Evolutionary conservation across 2,329 filamentous ascomycete genomes (phyloP).

Genomic region (Colletotrichum coccodes): DNA sequence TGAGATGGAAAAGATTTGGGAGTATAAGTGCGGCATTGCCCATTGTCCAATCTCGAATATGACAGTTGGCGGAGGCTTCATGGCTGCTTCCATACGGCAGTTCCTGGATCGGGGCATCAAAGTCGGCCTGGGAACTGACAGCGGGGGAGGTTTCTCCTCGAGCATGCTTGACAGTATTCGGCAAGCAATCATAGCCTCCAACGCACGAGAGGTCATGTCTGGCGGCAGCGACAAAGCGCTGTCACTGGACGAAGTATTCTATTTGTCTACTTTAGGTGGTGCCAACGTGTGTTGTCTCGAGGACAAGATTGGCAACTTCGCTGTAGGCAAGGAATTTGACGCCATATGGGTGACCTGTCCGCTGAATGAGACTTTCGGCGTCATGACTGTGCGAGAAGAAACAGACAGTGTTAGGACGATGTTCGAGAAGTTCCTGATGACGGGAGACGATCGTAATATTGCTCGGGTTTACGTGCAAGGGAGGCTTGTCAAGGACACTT

Average conservation of each 20-base stretch:
- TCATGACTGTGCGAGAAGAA: constrained; percentile 64
- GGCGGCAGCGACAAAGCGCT: constrained; percentile 54
- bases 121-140: constrained; percentile 74
- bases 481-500: constrained; percentile 28
- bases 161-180: constrained; percentile 69
- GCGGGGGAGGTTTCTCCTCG: constrained; percentile 69
- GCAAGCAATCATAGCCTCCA: constrained; percentile 66
- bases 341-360: constrained; percentile 59
- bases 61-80: constrained; percentile 69
- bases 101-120: constrained; percentile 68
- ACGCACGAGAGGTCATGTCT: constrained; percentile 55
- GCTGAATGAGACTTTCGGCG: constrained; percentile 41
- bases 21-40: constrained; percentile 66
- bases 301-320: constrained; percentile 65
- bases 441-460: constrained; percentile 72
- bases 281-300: constrained; percentile 67
- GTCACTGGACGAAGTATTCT: constrained; percentile 64
- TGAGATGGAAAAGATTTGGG: constrained; percentile 59
- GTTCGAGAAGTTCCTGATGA: constrained; percentile 74
- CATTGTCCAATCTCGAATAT: constrained; percentile 75
- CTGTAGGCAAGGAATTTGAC: constrained; percentile 70
- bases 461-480: constrained; percentile 63
- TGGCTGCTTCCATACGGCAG: constrained; percentile 68
- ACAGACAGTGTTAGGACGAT: constrained; percentile 55
- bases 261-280: constrained; percentile 70